Evolutionary conservation across 179 eudicot genomes (phyloP), one percentile per base, ranked within the genome.

Genomic region (Silene coronaria): DNA sequence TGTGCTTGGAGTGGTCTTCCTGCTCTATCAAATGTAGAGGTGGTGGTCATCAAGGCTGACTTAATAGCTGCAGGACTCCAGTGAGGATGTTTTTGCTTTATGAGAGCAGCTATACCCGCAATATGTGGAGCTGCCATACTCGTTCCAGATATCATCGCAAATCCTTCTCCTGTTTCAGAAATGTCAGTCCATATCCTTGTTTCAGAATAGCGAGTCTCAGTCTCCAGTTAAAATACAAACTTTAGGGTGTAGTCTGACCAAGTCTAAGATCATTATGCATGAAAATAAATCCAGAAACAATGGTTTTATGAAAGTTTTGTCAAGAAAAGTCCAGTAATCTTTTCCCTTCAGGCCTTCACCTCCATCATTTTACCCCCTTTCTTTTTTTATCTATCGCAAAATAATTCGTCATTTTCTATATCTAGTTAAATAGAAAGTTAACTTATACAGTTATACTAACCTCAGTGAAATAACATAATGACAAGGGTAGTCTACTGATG

Each of bases 61-160:
- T 91, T 92, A 66, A 92, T 92, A n/a, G 97, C 97, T n/a, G 97
- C 92, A 30, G 97, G 96, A 78, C 96, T 92, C 97, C 97, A 92
- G 67, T 46, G 88, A 73, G 91, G 96, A 75, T 91, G 91, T 80
- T 89, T 87, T 80, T 91, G 97, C 91, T 92, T 92, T 77, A 92
- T 67, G 6, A 92, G 90, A 72, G 97, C 96, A 53, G 97, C 97
- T 80, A 92, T 92, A 57, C 97, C 97, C 6, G 97, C 87, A 70
- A 92, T 91, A 83, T 92, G 97, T 30, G 97, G 97, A 27, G 97
- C 97, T 72, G 97, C 96, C 97, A 92, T 92, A 89, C 97, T 92
- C 17, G 97, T 92, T 68, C 97, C 97, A 53, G 97, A 92, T 74
- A 92, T 86, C 96, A 92, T 82, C 17, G 97, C 97, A 80, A 92